Evolutionary conservation across 306 rosid genomes (phyloP).

Genomic region (Arachis hypogaea): DNA sequence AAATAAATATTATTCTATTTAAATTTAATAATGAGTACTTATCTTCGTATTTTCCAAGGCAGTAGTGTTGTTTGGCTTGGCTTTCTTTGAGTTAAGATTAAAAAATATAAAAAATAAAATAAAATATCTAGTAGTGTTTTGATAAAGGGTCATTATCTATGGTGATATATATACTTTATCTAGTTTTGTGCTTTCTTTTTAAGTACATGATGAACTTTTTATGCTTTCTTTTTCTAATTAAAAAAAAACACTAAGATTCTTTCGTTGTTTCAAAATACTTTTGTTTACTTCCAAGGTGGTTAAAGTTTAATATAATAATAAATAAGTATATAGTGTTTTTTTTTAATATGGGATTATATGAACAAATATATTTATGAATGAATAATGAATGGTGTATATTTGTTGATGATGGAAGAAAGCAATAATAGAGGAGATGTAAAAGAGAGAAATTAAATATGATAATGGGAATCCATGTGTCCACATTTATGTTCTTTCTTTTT

Average conservation of each 20-base stretch:
- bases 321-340: no score
- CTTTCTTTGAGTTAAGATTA: conserved; percentile 31
- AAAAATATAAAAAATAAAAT: not conserved
- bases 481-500: conserved; percentile 52
- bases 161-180: conserved; percentile 28
- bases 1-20: not conserved
- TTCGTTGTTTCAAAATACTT: conserved; percentile 21
- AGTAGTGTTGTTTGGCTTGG: conserved; percentile 1
- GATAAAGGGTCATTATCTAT: conserved; percentile 33
- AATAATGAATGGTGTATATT: conserved; percentile 16
- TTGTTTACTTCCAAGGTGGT: conserved; percentile 54
- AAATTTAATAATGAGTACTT: conserved; percentile 37
- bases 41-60: conserved; percentile 42
- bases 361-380: no score
- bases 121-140: not conserved
- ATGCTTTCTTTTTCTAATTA: conserved; percentile 23
- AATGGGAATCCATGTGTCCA: conserved; percentile 61
- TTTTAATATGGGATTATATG: no score
- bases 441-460: not conserved
- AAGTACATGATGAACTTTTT: conserved; percentile 33
- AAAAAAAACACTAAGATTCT: conserved; percentile 26
- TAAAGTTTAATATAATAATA: conserved; percentile 37
- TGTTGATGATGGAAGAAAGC: conserved; percentile 55
- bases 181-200: conserved; percentile 30
- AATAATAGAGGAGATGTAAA: conserved; percentile 50